Evolutionary conservation across 2,329 filamentous ascomycete species (phyloP).

Genomic region (Nemania diffusa): DNA sequence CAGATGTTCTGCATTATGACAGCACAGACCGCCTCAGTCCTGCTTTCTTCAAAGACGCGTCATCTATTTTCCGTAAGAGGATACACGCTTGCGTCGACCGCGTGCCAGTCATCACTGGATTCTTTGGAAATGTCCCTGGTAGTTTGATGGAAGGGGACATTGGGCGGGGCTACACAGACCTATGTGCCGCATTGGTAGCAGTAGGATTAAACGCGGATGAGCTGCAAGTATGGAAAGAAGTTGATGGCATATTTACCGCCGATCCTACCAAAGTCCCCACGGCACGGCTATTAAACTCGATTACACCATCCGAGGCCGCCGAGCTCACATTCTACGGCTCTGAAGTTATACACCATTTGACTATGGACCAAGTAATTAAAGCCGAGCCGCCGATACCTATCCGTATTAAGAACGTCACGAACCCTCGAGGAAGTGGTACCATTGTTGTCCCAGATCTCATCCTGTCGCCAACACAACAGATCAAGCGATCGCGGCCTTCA

Average conservation of each 20-base stretch:
- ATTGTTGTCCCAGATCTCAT: slow-evolving; percentile 81
- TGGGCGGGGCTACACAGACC: slow-evolving; percentile 94
- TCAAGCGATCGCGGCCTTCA: slow-evolving; percentile 61
- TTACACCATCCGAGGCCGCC: slow-evolving; percentile 93
- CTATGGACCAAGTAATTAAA: slow-evolving; percentile 95
- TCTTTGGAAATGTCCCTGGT: slow-evolving; percentile 92
- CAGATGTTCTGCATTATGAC: slow-evolving; percentile 79
- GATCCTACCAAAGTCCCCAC: slow-evolving; percentile 92
- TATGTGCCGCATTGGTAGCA: slow-evolving; percentile 91
- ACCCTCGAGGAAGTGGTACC: slow-evolving; percentile 80
- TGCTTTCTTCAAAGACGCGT: slow-evolving; percentile 75
- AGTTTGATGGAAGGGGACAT: slow-evolving; percentile 89
- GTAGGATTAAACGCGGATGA: slow-evolving; percentile 89
- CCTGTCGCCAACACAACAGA: slow-evolving; percentile 66
- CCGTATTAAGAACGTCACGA: slow-evolving; percentile 92
- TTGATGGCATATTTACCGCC: slow-evolving; percentile 88
- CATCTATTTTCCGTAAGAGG: slow-evolving; percentile 69
- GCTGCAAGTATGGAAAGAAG: slow-evolving; percentile 98
- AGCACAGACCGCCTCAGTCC: slow-evolving; percentile 69
- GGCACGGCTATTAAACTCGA: slow-evolving; percentile 85
- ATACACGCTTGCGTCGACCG: slow-evolving; percentile 72
- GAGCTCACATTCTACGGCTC: slow-evolving; percentile 95
- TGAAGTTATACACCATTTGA: slow-evolving; percentile 98
- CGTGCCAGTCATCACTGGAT: slow-evolving; percentile 87
- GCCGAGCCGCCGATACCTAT: slow-evolving; percentile 83